These are phyloP conservation scores for Torulaspora delbrueckii DNA, from an alignment of 805 yeast species.

Conservation along the genomic window DNA sequence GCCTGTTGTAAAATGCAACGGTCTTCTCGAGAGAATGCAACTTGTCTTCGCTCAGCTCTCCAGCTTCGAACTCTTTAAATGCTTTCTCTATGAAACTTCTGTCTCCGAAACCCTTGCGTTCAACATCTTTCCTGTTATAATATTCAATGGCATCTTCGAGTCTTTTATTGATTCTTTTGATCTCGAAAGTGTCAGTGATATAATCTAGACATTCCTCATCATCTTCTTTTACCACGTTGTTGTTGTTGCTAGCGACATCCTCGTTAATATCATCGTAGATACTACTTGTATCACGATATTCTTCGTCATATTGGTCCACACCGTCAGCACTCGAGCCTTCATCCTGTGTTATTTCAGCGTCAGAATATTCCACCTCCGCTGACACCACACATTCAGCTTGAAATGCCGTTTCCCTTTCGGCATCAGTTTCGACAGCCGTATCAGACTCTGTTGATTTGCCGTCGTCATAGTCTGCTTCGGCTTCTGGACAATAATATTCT, in stretches of 20 bases:
- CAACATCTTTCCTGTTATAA: background rate
- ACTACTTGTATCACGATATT: background rate
- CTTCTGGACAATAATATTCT: background rate
- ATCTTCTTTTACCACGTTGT: background rate
- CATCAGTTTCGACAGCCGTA: background rate
- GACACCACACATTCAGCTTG: background rate
- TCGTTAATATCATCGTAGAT: background rate
- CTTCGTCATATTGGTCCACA: background rate
- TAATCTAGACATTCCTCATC: background rate
- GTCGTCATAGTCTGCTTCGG: background rate
- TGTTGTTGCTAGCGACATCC: background rate
- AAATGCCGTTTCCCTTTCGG: background rate
- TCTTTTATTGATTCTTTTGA: constrained; percentile 3
- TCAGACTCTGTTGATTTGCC: background rate
- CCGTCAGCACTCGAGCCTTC: background rate
- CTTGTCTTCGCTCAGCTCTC: background rate
- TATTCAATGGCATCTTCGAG: constrained; percentile 6
- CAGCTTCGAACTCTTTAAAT: background rate
- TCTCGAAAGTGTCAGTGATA: constrained; percentile 5
- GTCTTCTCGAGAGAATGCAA: background rate
- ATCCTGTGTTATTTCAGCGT: background rate
- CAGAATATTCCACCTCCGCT: background rate
- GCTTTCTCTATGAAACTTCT: background rate
- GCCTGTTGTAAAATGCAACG: constrained; percentile 1
- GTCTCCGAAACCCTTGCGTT: background rate